A percentile compares a stretch with the other conserved stretches of the same genome.
These are phyloP conservation scores for Rhododendron williamsianum DNA, from an alignment of 148 eudicot genomes.

Conservation along the genomic window DNA sequence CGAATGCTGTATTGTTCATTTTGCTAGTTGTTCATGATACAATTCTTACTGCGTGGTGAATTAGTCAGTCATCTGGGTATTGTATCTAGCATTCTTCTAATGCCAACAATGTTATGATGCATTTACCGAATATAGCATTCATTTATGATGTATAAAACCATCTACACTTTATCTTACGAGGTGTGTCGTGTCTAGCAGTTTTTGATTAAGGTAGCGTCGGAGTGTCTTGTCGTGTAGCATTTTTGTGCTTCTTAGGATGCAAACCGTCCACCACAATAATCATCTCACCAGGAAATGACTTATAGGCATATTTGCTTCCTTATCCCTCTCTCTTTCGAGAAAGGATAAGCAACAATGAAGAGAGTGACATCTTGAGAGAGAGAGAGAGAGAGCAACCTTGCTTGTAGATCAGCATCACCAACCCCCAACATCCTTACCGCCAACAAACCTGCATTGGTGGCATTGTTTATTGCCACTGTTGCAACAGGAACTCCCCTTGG, in stretches of 20 bases:
- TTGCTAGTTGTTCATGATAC: neutral
- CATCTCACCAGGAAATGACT: neutral
- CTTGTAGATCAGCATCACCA: constrained; percentile 48
- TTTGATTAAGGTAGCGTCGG: neutral
- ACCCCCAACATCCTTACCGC: constrained; percentile 80
- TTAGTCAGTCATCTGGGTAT: neutral
- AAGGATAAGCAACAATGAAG: neutral
- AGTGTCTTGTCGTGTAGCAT: neutral
- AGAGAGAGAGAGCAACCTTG: constrained; percentile 42
- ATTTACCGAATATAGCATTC: neutral
- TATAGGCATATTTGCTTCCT: neutral
- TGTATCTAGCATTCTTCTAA: neutral
- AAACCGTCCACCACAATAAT: neutral
- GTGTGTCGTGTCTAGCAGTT: neutral
- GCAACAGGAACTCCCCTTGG: constrained; percentile 99
- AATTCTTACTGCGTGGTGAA: neutral
- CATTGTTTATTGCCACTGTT: constrained; percentile 50
- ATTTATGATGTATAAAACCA: neutral
- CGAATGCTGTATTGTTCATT: neutral
- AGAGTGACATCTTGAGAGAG: neutral
- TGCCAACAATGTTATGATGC: neutral
- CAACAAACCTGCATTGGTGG: constrained; percentile 86
- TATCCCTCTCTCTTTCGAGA: neutral
- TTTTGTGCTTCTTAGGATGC: neutral
- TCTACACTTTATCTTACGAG: neutral